Conservation (phyloP, 441 rosid species). For the Macaranga tanarius region DNA sequence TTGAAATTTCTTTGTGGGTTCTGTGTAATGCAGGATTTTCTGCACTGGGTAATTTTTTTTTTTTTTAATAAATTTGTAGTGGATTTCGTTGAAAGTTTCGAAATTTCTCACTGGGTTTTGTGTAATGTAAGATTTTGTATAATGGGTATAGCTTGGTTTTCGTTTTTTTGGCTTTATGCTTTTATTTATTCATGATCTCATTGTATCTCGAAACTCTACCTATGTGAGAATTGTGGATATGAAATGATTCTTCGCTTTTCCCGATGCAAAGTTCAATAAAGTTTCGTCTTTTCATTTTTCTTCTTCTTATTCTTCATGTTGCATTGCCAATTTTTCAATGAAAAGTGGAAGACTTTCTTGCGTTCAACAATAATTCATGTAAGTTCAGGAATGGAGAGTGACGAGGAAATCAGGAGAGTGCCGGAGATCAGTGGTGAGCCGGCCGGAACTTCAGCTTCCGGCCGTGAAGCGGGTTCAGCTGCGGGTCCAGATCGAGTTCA, state of each 20-base stretch:
- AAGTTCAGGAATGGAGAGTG: constrained; percentile 77
- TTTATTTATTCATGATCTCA: not conserved
- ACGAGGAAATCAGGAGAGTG: constrained; percentile 93
- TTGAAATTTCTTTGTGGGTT: not conserved
- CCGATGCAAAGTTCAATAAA: constrained; percentile 2
- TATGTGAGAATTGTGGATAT: not conserved
- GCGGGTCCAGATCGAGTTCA: constrained; percentile 46
- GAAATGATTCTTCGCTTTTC: not conserved
- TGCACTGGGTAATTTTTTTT: not conserved
- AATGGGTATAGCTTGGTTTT: constrained; percentile 20
- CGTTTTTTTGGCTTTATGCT: not conserved
- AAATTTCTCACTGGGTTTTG: constrained; percentile 20
- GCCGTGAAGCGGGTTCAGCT: constrained; percentile 41
- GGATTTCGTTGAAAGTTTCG: not conserved
- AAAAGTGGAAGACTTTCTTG: not conserved
- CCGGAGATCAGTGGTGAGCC: constrained; percentile 82
- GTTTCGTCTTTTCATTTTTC: not conserved
- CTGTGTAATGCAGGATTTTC: constrained; percentile 10
- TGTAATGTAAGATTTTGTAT: constrained; percentile 12
- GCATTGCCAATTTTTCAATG: not conserved
- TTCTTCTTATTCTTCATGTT: not conserved
- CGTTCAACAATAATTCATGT: not conserved
- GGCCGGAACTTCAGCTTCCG: constrained; percentile 44
- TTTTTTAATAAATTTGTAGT: not conserved
- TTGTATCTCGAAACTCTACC: not conserved